Evolutionary conservation across 1,139 yeast species (phyloP).

Genomic region (Nakaseomyces delphensis): DNA sequence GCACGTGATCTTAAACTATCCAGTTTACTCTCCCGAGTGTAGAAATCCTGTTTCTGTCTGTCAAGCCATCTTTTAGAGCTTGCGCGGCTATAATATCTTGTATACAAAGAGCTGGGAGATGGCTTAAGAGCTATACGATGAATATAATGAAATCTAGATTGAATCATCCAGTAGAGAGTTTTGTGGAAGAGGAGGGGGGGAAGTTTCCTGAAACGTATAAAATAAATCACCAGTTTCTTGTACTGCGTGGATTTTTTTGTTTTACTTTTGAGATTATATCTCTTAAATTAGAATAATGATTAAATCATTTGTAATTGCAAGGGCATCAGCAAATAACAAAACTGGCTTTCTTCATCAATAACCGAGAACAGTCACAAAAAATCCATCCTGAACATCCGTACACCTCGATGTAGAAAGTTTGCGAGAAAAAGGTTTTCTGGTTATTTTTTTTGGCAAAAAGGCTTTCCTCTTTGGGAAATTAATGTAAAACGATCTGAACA

Average conservation of each 20-base stretch:
- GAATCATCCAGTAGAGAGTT: no score
- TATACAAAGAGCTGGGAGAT: not conserved
- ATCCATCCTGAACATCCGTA: not conserved
- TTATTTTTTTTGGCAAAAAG: not conserved
- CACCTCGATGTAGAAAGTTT: no score
- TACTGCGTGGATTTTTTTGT: no score
- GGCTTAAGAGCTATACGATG: not conserved
- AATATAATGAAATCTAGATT: not conserved
- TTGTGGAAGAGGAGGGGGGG: not conserved
- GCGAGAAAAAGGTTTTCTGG: no score
- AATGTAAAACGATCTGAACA: no score
- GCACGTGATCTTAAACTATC: conserved; percentile 73
- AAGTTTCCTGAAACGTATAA: not conserved
- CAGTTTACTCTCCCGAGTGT: conserved; percentile 55
- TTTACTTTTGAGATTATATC: no score
- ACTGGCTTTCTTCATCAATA: no score
- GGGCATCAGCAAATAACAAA: no score
- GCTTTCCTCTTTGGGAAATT: not conserved
- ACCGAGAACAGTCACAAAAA: not conserved
- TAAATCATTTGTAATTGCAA: no score
- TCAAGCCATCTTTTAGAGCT: conserved; percentile 52
- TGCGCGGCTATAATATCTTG: conserved; percentile 1
- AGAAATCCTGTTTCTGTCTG: conserved; percentile 58
- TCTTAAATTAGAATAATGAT: no score
- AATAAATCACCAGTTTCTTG: no score